Evolutionary conservation across 2,329 filamentous ascomycete species (phyloP), one percentile per base, ranked within the genome.

Genomic region (Venturia asperata): DNA sequence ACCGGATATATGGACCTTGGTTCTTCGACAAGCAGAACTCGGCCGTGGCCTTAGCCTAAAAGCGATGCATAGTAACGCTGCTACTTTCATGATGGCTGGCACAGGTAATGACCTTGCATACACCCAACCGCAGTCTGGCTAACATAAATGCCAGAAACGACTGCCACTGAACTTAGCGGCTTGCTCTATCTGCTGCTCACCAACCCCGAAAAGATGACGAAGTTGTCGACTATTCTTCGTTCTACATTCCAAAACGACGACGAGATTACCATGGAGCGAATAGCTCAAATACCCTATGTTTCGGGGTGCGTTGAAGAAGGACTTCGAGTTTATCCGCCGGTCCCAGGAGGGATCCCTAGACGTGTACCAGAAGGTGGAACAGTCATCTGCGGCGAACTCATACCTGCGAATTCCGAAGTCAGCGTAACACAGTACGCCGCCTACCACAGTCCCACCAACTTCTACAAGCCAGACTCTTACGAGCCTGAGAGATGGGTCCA

Each of bases 291-390:
- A 17, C 71, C 72, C 1, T 82, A 80, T 67, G 71, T 81, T 65
- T 72, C n/a, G 77, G 79, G 79, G 3, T 78, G 78, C 65, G 72
- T 81, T 15, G 42, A 79, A 63, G 80, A 82, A 70, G 77, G 74
- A 1, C 70, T 82, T 5, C 73, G 80, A 11, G 75, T 80, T 60
- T 78, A 78, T 68, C 79, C 80, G 1, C 78, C 79, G 0, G 76
- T 81, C 3, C 74, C 78, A 7, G 73, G 73, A 37, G 77, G 78
- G 6, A 72, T 79, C 21, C 70, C 76, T n/a, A 72, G 77, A 4
- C 70, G 71, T 7, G 72, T 75, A 0, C 74, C 75, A 9, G 68
- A 71, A 27, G 75, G 71, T 15, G 78, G 78, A 2, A 70, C 71
- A 4, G 43, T 69, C 0, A 75, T 80, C 45, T 73, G 73, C 67